Evolutionary conservation across 495 filamentous ascomycete species (phyloP).

Genomic region (Penicillium dipodomyicola): DNA sequence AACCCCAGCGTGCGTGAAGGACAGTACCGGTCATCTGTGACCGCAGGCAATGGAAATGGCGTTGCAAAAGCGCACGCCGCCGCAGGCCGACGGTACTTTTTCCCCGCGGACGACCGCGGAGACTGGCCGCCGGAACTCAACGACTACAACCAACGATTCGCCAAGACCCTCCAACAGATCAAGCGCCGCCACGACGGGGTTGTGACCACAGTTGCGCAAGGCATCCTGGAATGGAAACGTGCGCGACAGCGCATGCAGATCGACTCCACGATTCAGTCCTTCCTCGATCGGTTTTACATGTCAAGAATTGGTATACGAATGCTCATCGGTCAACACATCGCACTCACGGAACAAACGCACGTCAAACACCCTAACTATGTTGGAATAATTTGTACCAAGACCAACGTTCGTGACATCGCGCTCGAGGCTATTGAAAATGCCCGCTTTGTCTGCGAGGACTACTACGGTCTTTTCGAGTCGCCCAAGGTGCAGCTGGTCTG

Average conservation of each 20-base stretch:
- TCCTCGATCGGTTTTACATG: slow-evolving; percentile 99
- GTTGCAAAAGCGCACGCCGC: slow-evolving; percentile 37
- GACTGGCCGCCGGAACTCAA: slow-evolving; percentile 95
- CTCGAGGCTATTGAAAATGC: slow-evolving; percentile 98
- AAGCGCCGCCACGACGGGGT: slow-evolving; percentile 96
- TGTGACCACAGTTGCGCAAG: slow-evolving; percentile 91
- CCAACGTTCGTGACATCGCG: slow-evolving; percentile 92
- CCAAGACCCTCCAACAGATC: slow-evolving; percentile 80
- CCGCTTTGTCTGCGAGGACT: slow-evolving; percentile 96
- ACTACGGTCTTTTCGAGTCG: slow-evolving; percentile 96
- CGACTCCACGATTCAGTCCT: slow-evolving; percentile 91
- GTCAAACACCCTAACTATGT: slow-evolving; percentile 89
- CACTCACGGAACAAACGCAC: slow-evolving; percentile 87
- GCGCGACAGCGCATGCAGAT: slow-evolving; percentile 97
- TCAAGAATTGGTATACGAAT: slow-evolving; percentile 99
- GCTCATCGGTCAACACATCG: slow-evolving; percentile 98
- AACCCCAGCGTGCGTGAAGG: slow-evolving; percentile 89
- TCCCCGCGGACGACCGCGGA: slow-evolving; percentile 78
- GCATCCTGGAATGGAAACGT: slow-evolving; percentile 96
- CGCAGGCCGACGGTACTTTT: slow-evolving; percentile 75
- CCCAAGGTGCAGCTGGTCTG: slow-evolving; percentile 96
- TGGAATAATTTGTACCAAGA: slow-evolving; percentile 98
- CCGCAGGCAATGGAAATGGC: slow-evolving; percentile 46
- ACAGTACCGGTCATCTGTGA: slow-evolving; percentile 76
- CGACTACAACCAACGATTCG: slow-evolving; percentile 89